These are phyloP conservation scores for Hypoxylon sp. DNA, from an alignment of 2,329 filamentous ascomycete genomes.

Conservation along the genomic window DNA sequence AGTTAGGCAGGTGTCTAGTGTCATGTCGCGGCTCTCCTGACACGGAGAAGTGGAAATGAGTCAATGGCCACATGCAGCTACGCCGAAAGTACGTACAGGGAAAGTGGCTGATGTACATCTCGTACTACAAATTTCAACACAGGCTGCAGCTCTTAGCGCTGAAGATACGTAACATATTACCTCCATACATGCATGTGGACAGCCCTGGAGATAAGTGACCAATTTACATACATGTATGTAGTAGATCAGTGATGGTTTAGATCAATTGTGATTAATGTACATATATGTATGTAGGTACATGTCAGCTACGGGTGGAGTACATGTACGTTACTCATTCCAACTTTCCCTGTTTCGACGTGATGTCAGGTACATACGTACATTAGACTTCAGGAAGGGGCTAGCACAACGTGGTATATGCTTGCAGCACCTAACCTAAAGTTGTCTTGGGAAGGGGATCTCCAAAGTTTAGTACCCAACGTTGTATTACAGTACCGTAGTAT, in stretches of 20 bases:
- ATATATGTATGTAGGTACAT: conserved; percentile 28
- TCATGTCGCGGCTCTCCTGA: conserved; percentile 9
- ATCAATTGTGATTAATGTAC: not conserved
- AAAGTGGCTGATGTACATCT: conserved; percentile 23
- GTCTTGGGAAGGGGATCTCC: conserved; percentile 37
- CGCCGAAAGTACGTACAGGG: too few relatives aligned
- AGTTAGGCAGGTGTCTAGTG: conserved; percentile 1
- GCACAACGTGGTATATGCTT: conserved; percentile 4
- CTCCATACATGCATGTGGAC: conserved; percentile 15
- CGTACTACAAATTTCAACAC: not conserved
- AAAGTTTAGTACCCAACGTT: conserved; percentile 32
- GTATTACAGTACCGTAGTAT: conserved; percentile 38
- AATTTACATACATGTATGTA: too few relatives aligned
- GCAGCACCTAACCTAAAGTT: conserved; percentile 3
- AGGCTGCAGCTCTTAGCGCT: conserved; percentile 28
- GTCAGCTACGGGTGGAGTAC: conserved; percentile 39
- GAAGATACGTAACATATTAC: conserved; percentile 37
- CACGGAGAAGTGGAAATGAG: conserved; percentile 21
- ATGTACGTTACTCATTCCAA: conserved; percentile 23
- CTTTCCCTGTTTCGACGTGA: conserved; percentile 31
- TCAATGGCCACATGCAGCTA: too few relatives aligned
- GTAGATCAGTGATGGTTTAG: conserved; percentile 9
- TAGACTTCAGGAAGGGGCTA: conserved; percentile 18
- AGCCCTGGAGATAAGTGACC: conserved; percentile 1
- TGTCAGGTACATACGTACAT: conserved; percentile 24